Percentiles rank a stretch among this genome's conserved stretches.
These are phyloP conservation scores for Logfia minima DNA, from an alignment of 129 eudicot species.

Conservation along the genomic window DNA sequence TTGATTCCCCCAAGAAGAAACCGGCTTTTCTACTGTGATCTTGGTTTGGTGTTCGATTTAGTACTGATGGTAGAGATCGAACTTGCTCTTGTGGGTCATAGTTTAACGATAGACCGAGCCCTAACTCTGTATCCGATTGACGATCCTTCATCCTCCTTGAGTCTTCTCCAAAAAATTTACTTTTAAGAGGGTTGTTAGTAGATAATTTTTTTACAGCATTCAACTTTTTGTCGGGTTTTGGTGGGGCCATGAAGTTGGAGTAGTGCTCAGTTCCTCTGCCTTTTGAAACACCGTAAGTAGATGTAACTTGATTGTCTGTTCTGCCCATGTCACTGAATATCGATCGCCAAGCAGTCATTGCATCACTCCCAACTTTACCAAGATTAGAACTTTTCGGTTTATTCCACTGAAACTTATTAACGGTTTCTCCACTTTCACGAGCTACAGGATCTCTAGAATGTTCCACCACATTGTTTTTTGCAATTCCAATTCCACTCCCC, in stretches of 20 bases:
- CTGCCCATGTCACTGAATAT: conserved; percentile 30
- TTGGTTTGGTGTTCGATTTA: conserved; percentile 22
- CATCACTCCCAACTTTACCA: conserved; percentile 26
- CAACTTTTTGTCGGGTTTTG: conserved; percentile 35
- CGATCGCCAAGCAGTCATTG: conserved; percentile 31
- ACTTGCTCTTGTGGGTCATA: conserved; percentile 28
- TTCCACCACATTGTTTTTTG: conserved; percentile 27
- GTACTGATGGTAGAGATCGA: conserved; percentile 1
- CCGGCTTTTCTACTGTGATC: conserved; percentile 32
- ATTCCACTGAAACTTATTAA: conserved; percentile 28
- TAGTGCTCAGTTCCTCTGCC: conserved; percentile 33
- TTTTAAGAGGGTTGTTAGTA: conserved; percentile 20
- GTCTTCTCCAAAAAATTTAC: conserved; percentile 32
- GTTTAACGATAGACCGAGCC: conserved; percentile 56
- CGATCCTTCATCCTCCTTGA: conserved; percentile 11
- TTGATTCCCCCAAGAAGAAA: conserved; percentile 38
- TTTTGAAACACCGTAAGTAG: conserved; percentile 15
- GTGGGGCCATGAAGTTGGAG: conserved; percentile 36
- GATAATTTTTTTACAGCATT: conserved; percentile 31
- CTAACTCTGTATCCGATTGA: conserved; percentile 34
- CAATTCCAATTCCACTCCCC: conserved; percentile 15
- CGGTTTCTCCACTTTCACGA: conserved; percentile 15
- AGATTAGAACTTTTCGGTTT: conserved; percentile 35
- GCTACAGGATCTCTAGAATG: conserved; percentile 24
- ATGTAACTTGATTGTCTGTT: conserved; percentile 24